These are phyloP conservation scores for Podaxis carcinomalis DNA, from an alignment of 768 basidiomycete species.

Conservation along the genomic window DNA sequence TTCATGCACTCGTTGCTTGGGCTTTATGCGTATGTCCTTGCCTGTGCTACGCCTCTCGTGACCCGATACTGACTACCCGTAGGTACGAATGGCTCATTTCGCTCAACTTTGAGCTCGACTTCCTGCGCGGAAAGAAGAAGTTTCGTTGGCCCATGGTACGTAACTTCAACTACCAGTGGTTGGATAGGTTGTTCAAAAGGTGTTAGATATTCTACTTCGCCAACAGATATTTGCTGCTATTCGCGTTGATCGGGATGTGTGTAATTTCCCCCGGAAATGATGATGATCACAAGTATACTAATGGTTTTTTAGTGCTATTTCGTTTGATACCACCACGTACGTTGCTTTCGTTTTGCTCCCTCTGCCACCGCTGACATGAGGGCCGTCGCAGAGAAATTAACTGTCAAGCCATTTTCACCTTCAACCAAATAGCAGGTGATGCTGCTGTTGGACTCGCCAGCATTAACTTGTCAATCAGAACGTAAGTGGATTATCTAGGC, in stretches of 20 bases:
- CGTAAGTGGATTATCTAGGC: conserved; percentile 30
- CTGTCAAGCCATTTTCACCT: conserved; percentile 61
- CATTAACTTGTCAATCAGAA: conserved; percentile 56
- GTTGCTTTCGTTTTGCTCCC: conserved; percentile 11
- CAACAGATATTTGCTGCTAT: conserved; percentile 60
- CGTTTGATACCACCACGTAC: conserved; percentile 45
- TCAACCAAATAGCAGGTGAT: conserved; percentile 50
- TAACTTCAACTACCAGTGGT: not conserved
- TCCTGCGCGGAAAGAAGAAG: conserved; percentile 47
- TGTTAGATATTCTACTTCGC: conserved; percentile 61
- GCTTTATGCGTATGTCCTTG: conserved; percentile 42
- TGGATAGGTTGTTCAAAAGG: not conserved
- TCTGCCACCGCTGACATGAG: not conserved
- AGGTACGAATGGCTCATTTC: conserved; percentile 67
- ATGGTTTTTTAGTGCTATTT: conserved; percentile 35
- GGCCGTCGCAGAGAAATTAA: conserved; percentile 40
- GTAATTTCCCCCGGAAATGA: conserved; percentile 19
- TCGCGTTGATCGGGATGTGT: conserved; percentile 67
- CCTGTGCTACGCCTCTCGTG: not conserved
- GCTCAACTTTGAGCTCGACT: conserved; percentile 60
- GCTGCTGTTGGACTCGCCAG: conserved; percentile 55
- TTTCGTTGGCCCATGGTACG: conserved; percentile 69
- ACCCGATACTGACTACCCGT: conserved; percentile 1
- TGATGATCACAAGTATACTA: conserved; percentile 9
- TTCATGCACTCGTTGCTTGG: conserved; percentile 57